Conservation (phyloP, 768 basidiomycete genomes). For the Leccinum longicurvipes region DNA sequence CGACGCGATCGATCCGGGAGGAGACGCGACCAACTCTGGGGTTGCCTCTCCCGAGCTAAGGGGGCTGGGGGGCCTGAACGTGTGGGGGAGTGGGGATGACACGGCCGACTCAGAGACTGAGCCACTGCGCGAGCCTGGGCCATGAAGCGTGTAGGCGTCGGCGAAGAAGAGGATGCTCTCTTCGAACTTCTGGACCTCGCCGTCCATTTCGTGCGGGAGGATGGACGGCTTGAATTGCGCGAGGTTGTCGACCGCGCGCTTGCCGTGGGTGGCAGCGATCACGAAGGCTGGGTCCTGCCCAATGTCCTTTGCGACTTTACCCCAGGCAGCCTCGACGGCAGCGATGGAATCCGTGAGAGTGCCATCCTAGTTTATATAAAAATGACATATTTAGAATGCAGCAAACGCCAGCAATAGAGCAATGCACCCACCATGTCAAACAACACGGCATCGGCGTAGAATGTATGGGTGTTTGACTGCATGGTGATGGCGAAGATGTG, state of each 20-base stretch:
- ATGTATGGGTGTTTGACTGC: constrained; percentile 30
- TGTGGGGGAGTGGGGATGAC: neutral
- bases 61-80: constrained; percentile 5
- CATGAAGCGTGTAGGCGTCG: constrained; percentile 50
- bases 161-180: constrained; percentile 63
- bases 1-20: constrained; percentile 36
- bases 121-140: constrained; percentile 33
- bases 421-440: constrained; percentile 59
- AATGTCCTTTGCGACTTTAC: constrained; percentile 65
- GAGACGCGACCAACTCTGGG: constrained; percentile 38
- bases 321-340: constrained; percentile 75
- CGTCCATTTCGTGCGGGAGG: constrained; percentile 52
- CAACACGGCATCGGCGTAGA: constrained; percentile 56
- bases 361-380: constrained; percentile 50
- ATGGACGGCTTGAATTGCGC: constrained; percentile 57
- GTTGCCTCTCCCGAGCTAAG: constrained; percentile 37
- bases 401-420: too few species aligned
- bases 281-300: constrained; percentile 64
- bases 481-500: constrained; percentile 20
- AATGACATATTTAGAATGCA: constrained; percentile 21
- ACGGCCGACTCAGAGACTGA: constrained; percentile 10
- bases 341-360: constrained; percentile 73
- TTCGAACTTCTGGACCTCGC: constrained; percentile 59
- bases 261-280: constrained; percentile 75
- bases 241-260: constrained; percentile 75